Percentiles rank a stretch among this genome's conserved stretches.
Conservation (phyloP, 148 eudicot genomes). For the Arbutus unedo region DNA sequence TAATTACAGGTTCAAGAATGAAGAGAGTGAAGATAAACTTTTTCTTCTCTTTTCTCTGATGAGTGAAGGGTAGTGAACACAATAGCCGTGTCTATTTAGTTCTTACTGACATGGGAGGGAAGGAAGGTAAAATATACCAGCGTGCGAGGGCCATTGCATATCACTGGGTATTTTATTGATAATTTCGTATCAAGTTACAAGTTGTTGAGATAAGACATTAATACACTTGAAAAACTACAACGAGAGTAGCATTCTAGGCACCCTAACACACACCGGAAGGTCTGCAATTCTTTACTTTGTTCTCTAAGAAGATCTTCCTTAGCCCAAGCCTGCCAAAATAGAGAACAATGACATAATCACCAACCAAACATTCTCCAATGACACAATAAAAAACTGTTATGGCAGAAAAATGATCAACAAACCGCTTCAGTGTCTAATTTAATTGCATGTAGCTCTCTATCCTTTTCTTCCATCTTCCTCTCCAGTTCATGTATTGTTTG, state of each 20-base stretch:
- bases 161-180: not conserved
- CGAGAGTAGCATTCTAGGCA: not conserved
- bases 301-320: conserved; percentile 91
- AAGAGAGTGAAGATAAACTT: not conserved
- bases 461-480: conserved; percentile 76
- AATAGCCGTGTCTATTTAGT: not conserved
- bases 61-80: not conserved
- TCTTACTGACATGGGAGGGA: not conserved
- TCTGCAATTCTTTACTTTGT: conserved; percentile 80
- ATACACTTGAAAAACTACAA: not conserved
- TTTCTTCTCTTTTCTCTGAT: not conserved
- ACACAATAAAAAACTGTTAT: not conserved
- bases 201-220: not conserved
- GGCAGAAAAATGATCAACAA: conserved; percentile 18
- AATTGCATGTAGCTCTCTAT: conserved; percentile 79
- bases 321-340: conserved; percentile 80
- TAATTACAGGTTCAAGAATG: not conserved
- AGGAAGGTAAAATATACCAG: not conserved
- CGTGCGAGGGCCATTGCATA: not conserved
- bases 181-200: not conserved
- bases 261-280: conserved; percentile 48
- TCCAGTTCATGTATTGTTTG: conserved; percentile 60
- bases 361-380: conserved; percentile 3
- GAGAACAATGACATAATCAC: not conserved
- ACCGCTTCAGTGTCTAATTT: conserved; percentile 87